Evolutionary conservation across 345 rosid species (phyloP).

Genomic region (Eucalyptus viminalis): DNA sequence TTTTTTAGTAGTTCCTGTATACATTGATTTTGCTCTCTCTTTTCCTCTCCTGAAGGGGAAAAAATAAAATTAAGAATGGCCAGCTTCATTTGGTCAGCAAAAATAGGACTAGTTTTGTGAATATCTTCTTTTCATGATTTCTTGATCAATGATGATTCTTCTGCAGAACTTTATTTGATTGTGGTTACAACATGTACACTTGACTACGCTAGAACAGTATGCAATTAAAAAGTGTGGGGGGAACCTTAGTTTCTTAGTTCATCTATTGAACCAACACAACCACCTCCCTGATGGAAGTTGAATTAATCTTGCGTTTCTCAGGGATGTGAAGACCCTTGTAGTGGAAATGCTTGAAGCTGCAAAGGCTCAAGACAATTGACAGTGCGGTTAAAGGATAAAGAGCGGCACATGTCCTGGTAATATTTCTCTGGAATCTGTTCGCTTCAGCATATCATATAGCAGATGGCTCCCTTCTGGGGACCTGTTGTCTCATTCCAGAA

Average conservation of each 20-base stretch:
- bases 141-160: background rate
- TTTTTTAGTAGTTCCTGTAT: background rate
- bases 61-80: background rate
- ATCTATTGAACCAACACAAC: background rate
- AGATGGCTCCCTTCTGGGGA: background rate
- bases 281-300: background rate
- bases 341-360: slow-evolving; percentile 94
- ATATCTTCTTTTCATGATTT: background rate
- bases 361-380: slow-evolving; percentile 21
- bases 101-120: background rate
- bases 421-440: background rate
- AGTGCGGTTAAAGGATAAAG: background rate
- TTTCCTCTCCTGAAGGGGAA: background rate
- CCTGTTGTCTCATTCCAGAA: background rate
- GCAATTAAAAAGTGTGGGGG: background rate
- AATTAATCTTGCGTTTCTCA: background rate
- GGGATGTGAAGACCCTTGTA: slow-evolving; percentile 83
- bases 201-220: background rate
- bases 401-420: background rate
- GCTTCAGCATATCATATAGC: background rate
- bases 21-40: background rate
- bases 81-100: background rate
- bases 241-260: background rate
- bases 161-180: background rate
- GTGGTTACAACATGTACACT: background rate